phyloP scores from a whole-genome alignment of 2,329 filamentous ascomycete species.

The Exophiala sideris region DNA sequence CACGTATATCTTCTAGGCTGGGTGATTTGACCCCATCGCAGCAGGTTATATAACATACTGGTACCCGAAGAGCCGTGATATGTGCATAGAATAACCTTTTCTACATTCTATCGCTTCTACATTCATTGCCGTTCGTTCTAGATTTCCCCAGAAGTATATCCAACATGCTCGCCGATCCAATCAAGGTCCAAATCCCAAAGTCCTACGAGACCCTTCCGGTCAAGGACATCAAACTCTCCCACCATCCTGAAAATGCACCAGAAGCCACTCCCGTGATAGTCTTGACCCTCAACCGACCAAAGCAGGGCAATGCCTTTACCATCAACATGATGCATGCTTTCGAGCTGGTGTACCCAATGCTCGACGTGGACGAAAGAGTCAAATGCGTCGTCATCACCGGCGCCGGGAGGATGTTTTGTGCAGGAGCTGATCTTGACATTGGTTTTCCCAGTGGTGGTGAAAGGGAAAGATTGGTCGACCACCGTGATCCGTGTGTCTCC shows the following conservation, averaged over 20 bases:
- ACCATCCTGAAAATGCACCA: slow-evolving; percentile 10
- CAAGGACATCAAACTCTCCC: slow-evolving; percentile 17
- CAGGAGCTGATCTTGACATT: slow-evolving; percentile 55
- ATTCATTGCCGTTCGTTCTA: background rate
- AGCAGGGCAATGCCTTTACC: slow-evolving; percentile 59
- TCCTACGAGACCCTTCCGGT: slow-evolving; percentile 34
- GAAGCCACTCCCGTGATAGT: slow-evolving; percentile 42
- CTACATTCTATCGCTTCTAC: background rate
- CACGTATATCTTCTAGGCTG: too few species aligned
- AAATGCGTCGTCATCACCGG: slow-evolving; percentile 56
- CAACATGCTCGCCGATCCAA: slow-evolving; percentile 18
- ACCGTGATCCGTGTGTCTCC: slow-evolving; percentile 50
- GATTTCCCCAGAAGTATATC: background rate
- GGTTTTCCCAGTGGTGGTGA: slow-evolving; percentile 44
- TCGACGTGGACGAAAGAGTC: slow-evolving; percentile 54
- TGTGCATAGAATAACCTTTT: too few species aligned
- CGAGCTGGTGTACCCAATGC: slow-evolving; percentile 41
- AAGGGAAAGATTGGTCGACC: slow-evolving; percentile 44
- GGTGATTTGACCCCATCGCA: too few species aligned
- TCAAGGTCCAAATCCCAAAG: slow-evolving; percentile 25
- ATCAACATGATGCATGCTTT: slow-evolving; percentile 49
- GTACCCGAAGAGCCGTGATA: too few species aligned
- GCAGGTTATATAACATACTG: too few species aligned
- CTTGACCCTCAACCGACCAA: slow-evolving; percentile 53
- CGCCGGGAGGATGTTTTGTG: slow-evolving; percentile 52